A percentile compares a stretch with the other conserved stretches of the same genome.
Conservation (phyloP, 2,329 filamentous ascomycete species). For the Aspergillus sp. region DNA sequence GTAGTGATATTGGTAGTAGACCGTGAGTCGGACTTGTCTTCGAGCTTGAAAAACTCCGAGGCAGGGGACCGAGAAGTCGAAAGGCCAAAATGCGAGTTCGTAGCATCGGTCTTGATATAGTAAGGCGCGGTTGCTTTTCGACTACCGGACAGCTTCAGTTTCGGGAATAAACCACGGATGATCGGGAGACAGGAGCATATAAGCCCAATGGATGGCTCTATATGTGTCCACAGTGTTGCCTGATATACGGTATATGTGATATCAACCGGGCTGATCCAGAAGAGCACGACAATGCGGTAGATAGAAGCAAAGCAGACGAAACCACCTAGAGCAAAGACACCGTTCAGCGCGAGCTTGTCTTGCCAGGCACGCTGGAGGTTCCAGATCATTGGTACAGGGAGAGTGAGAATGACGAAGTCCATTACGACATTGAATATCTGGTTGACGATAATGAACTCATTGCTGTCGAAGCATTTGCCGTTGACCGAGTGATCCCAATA, state of each 20-base stretch:
- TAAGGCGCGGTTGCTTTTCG: slow-evolving; percentile 23
- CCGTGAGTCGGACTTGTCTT: slow-evolving; percentile 21
- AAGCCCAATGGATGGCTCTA: slow-evolving; percentile 35
- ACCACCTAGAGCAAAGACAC: slow-evolving; percentile 31
- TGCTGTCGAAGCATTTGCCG: slow-evolving; percentile 29
- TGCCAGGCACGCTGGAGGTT: slow-evolving; percentile 34
- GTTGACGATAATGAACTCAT: slow-evolving; percentile 34
- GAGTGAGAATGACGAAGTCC: slow-evolving; percentile 32
- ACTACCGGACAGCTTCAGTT: slow-evolving; percentile 23
- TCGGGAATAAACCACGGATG: slow-evolving; percentile 35
- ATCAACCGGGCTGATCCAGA: slow-evolving; percentile 29
- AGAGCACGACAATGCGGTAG: slow-evolving; percentile 37
- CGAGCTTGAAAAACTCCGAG: slow-evolving; percentile 30
- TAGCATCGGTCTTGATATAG: slow-evolving; percentile 29
- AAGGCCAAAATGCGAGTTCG: slow-evolving; percentile 24
- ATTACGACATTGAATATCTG: slow-evolving; percentile 35
- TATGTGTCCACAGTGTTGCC: slow-evolving; percentile 36
- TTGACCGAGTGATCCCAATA: slow-evolving; percentile 31
- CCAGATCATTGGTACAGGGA: slow-evolving; percentile 38
- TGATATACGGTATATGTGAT: slow-evolving; percentile 36
- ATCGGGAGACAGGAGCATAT: slow-evolving; percentile 38
- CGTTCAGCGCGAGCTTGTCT: slow-evolving; percentile 36
- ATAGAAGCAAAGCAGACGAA: slow-evolving; percentile 39
- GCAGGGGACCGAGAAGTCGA: slow-evolving; percentile 26
- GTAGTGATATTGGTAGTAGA: slow-evolving; percentile 1